Evolutionary conservation across 495 filamentous ascomycete species (phyloP), one percentile per base, ranked within the genome.

Genomic region (Trypethelium eluteriae): DNA sequence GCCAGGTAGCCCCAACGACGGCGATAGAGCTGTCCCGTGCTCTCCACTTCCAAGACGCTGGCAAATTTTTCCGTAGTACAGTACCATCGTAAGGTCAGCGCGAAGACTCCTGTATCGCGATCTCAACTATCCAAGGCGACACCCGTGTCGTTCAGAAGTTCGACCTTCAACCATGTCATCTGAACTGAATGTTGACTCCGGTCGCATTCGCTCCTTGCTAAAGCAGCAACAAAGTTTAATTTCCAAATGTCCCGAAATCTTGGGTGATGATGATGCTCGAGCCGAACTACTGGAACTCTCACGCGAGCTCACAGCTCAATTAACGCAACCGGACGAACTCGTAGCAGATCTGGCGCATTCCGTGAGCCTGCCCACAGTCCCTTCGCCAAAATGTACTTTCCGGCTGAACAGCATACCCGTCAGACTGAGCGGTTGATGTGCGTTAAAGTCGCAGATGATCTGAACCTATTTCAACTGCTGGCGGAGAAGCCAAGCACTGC

Each of bases 361-460:
- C 16, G 61, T 62, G 14, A n/a, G 61, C 34, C 35, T 34, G n/a
- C 16, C 41, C 41, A 14, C 14, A 44, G 41, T 25, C 41, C 41
- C 14, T 44, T 44, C 41, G 14, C 14, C 41, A 14, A 7, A 9
- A 59, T 9, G 18, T 34, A 32, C 61, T 39, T 39, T 9, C 16
- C n/a, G 14, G 14, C n/a, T 44, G 41, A 44, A 44, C 14, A 44
- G 41, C 41, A 44, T 44, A 7, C 14, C 14, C 14, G 41, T 7
- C 14, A 44, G 41, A 7, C 41, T 44, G 41, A 14, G 7, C 41
- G 41, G 14, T 44, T 44, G 25, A 67, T 67, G 65, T 67, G 57
- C 57, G 56, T 67, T 11, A 56, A 38, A 25, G 25, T 67, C 2
- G 65, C 65, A 7, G 56, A 67, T 41, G 65, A 67, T 12, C 65